phyloP scores from a whole-genome alignment of 192 early-diverging fungal species.

The Backusella luteola region DNA sequence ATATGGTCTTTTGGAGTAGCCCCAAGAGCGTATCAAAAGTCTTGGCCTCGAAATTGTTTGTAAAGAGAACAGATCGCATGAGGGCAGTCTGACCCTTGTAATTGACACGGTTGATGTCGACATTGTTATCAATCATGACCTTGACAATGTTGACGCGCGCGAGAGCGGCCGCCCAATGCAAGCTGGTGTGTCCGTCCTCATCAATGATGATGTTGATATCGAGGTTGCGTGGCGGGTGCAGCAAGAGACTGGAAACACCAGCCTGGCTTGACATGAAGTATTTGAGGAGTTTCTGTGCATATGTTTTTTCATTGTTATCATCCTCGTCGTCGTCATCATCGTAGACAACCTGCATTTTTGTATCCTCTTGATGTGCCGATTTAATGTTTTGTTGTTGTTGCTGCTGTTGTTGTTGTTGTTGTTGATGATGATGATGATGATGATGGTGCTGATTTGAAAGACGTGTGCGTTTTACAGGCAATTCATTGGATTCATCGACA shows the following conservation, averaged over 20 bases:
- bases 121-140: slow-evolving; percentile 73
- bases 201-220: slow-evolving; percentile 89
- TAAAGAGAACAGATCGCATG: slow-evolving; percentile 86
- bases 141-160: slow-evolving; percentile 74
- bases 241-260: slow-evolving; percentile 16
- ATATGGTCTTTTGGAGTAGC: slow-evolving; percentile 76
- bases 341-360: neutral
- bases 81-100: slow-evolving; percentile 86
- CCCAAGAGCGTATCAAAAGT: slow-evolving; percentile 74
- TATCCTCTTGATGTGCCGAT: neutral
- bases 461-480: neutral
- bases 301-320: neutral
- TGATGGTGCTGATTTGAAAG: neutral
- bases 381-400: neutral
- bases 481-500: neutral
- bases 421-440: neutral
- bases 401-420: neutral
- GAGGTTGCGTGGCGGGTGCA: slow-evolving; percentile 58
- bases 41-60: slow-evolving; percentile 84
- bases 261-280: slow-evolving; percentile 29
- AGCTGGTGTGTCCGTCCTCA: slow-evolving; percentile 89
- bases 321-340: neutral
- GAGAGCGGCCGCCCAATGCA: slow-evolving; percentile 97
- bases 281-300: slow-evolving; percentile 22
- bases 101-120: slow-evolving; percentile 72